A percentile compares a stretch with the other conserved stretches of the same genome.
These are phyloP conservation scores for Lentinula sp. DNA, from an alignment of 768 basidiomycete genomes.

Conservation along the genomic window DNA sequence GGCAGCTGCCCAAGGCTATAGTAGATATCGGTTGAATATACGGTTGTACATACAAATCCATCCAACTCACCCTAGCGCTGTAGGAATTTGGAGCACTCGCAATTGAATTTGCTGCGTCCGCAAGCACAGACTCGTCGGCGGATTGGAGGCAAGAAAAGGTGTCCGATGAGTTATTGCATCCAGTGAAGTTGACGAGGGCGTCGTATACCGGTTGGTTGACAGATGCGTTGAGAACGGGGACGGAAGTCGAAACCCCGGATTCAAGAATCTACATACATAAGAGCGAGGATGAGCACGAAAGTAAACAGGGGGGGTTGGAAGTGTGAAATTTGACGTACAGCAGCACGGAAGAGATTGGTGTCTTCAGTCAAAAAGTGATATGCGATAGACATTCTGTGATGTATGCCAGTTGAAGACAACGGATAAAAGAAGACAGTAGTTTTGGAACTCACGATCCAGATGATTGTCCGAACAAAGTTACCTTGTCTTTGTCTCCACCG, in stretches of 20 bases:
- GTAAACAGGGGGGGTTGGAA: neutral
- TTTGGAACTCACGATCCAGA: neutral
- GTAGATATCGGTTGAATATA: neutral
- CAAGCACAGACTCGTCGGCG: neutral
- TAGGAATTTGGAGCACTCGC: neutral
- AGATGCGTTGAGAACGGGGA: neutral
- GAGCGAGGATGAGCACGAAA: neutral
- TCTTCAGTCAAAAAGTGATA: neutral
- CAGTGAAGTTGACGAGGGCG: neutral
- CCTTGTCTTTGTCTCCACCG: constrained; percentile 31
- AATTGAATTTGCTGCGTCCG: neutral
- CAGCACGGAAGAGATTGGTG: neutral
- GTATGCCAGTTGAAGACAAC: too few relatives aligned
- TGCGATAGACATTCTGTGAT: constrained; percentile 1
- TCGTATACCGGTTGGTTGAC: neutral
- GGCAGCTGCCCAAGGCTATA: constrained; percentile 14
- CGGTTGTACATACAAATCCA: neutral
- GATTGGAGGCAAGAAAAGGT: constrained; percentile 1
- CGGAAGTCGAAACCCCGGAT: constrained; percentile 6
- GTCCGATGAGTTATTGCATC: neutral
- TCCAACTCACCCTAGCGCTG: neutral
- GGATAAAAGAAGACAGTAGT: too few relatives aligned
- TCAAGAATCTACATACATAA: constrained; percentile 5
- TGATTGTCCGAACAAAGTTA: constrained; percentile 7
- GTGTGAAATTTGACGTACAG: neutral